phyloP scores from a whole-genome alignment of 2,329 filamentous ascomycete species.

The Cercospora zeina region DNA sequence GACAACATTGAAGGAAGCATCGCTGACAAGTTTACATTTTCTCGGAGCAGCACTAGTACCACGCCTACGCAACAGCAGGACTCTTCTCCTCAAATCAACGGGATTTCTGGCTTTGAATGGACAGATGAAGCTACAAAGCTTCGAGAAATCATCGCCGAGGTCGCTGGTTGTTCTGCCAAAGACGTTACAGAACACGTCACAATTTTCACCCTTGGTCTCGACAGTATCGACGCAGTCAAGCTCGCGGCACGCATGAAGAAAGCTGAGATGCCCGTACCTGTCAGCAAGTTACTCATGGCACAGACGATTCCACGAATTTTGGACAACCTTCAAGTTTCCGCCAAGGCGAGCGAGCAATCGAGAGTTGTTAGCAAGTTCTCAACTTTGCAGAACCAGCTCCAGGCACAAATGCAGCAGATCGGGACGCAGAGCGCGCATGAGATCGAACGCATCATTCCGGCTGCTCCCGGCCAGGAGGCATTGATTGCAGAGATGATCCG shows the following conservation, averaged over 20 bases:
- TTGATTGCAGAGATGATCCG: conserved; percentile 80
- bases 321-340: conserved; percentile 18
- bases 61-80: conserved; percentile 11
- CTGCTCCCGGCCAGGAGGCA: conserved; percentile 81
- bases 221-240: conserved; percentile 90
- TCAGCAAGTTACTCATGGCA: conserved; percentile 74
- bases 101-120: conserved; percentile 58
- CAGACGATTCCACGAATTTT: conserved; percentile 67
- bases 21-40: conserved; percentile 17
- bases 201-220: conserved; percentile 79
- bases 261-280: conserved; percentile 60
- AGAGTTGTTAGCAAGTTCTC: conserved; percentile 16
- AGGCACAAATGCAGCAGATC: conserved; percentile 9
- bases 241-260: conserved; percentile 70
- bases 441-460: conserved; percentile 65
- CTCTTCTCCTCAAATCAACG: conserved; percentile 28
- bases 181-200: conserved; percentile 61
- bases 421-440: conserved; percentile 27
- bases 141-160: conserved; percentile 61
- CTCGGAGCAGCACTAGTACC: not conserved
- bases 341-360: not conserved
- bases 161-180: conserved; percentile 57
- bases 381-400: conserved; percentile 23
- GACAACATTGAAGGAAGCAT: conserved; percentile 20
- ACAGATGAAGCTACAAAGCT: conserved; percentile 55